Evolutionary conservation across 2,329 filamentous ascomycete genomes (phyloP), one percentile per base, ranked within the genome.

Genomic region (Herpotrichia juniperi): DNA sequence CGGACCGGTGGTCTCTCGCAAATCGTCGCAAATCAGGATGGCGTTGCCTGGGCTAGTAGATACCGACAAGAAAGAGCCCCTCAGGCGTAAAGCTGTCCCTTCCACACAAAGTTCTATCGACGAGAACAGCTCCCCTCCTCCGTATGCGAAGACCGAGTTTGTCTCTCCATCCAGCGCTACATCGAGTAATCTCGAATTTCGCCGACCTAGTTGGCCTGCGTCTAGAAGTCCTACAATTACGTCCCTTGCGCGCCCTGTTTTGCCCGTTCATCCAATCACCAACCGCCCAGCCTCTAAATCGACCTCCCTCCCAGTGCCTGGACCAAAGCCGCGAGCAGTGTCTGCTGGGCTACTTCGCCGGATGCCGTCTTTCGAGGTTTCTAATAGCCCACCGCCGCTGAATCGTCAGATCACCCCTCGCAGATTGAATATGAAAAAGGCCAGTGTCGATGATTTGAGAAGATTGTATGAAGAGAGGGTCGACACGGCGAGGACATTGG

Each of bases 381-480:
- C 62, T 4, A 61, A 61, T 16, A 58, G 51, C 7, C 42, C 44
- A 17, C 53, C 46, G 21, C 30, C 50, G 4, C 50, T 64, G 14
- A 48, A 51, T 31, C 58, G 59, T 1, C 52, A 58, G 28, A 53
- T 54, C 40, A 31, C 51, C 69, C 61, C 74, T 31, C 54, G 68
- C 47, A 76, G 68, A 48, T 59, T 79, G 28, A 74, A 77, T 35
- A 37, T 79, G 35, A 75, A 74, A 57, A 78, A 79, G 57, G 66
- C 73, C 42, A 75, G 72, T 16, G 79, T 81, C 4, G 78, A 80
- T 40, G 76, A 81, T 62, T 56, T 81, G 53, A 64, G 78, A 48
- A 62, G 74, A 56, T 58, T 81, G 47, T 81, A 80, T 53, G 79
- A 81, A 59, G 78, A 80, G 58, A 62, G 78, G 39, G 76, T 73